phyloP scores from a whole-genome alignment of 306 rosid genomes.

The Trifolium fragiferum region DNA sequence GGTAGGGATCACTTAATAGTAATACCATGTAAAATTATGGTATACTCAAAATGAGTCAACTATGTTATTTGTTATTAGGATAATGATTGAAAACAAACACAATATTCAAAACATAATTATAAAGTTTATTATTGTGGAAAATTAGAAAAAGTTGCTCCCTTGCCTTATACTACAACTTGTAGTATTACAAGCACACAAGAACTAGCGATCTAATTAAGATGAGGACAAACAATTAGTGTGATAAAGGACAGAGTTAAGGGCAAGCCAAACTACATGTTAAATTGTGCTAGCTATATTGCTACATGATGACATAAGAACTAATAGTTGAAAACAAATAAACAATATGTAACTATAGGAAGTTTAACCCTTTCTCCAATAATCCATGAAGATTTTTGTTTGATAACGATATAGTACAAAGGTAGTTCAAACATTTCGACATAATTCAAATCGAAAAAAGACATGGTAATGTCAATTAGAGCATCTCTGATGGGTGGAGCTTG shows the following conservation, averaged over 20 bases:
- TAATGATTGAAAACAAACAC: too few relatives aligned
- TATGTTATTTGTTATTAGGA: too few relatives aligned
- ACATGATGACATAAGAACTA: background rate
- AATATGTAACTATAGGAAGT: background rate
- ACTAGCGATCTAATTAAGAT: slow-evolving; percentile 4
- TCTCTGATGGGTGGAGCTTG: too few relatives aligned
- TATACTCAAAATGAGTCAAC: too few relatives aligned
- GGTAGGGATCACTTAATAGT: too few relatives aligned
- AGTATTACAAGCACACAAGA: background rate
- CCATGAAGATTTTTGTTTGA: slow-evolving; percentile 17
- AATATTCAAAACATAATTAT: slow-evolving; percentile 9
- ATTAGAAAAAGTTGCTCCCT: slow-evolving; percentile 1
- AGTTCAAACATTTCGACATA: too few relatives aligned
- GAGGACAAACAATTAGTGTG: slow-evolving; percentile 12
- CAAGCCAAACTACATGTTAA: background rate
- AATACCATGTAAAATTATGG: too few relatives aligned
- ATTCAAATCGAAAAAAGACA: too few relatives aligned
- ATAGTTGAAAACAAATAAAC: slow-evolving; percentile 21
- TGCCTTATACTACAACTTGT: slow-evolving; percentile 8
- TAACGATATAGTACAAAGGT: background rate
- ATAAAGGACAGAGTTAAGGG: slow-evolving; percentile 24
- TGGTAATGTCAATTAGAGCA: too few relatives aligned
- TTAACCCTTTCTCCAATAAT: slow-evolving; percentile 1
- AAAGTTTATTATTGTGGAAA: background rate
- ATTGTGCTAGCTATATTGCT: background rate